Evolutionary conservation across 768 basidiomycete genomes (phyloP), one percentile per base, ranked within the genome.

Genomic region (Suillus luteus): DNA sequence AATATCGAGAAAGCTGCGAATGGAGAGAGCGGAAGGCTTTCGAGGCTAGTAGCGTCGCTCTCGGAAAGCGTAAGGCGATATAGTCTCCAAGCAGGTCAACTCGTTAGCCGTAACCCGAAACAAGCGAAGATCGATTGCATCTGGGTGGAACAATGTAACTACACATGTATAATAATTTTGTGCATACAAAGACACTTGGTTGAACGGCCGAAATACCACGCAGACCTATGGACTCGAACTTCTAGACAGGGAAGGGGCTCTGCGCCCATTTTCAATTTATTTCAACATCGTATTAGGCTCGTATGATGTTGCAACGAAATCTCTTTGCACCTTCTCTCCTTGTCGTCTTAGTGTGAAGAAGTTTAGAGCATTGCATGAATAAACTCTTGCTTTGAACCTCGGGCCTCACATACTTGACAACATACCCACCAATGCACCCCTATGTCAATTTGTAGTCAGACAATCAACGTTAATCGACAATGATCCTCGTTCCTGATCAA

Each of bases 1-100:
- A 93, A 75, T 95, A 93, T 70, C 76, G 77, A 38, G 76, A 81
- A 3, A 87, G 85, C 14, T 95, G 93, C 69, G 93, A 95, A 77
- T 95, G 93, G 93, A 80, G 92, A 65, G 79, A 78, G 55, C 62
- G 67, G 52, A 81, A 80, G 66, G 86, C 86, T 27, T 67, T 74
- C 63, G 85, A 86, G 33, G 61, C 24, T 2, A 54, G 19, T n/a
- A 33, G 37, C 15, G 11, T 37, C 33, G 55, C 48, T 17, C 37
- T 62, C 14, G 40, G 63, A 54, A 58, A 27, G 57, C 57, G 40
- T 31, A 58, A 31, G 57, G 57, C 3, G 22, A 57, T 15, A 24
- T 24, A 38, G 14, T 12, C 14, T 40, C 19, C 17, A 19, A 41
- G 37, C 14, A 15, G 55, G 5, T 24, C 40, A 40, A 57, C 5